A percentile compares a stretch with the other conserved stretches of the same genome.
Conservation (phyloP, 1,284 basidiomycete species). For the Ganoderma leucocontextum region DNA sequence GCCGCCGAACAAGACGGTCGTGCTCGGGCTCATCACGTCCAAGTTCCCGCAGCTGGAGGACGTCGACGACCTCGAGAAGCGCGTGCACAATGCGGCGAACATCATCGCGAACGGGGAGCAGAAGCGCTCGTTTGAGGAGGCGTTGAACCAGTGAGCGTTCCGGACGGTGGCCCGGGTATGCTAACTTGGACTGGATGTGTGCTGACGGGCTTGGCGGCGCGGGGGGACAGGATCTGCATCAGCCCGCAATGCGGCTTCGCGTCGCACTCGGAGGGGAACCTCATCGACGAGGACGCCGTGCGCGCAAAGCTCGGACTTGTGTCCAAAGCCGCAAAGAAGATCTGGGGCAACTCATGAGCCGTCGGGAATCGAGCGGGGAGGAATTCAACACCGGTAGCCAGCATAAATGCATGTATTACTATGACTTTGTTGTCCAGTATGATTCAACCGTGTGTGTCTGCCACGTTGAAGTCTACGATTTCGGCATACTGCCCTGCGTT, state of each 20-base stretch:
- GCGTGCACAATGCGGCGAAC: conserved; percentile 72
- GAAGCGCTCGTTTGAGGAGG: conserved; percentile 59
- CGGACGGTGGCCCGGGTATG: not conserved
- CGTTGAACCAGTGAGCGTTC: conserved; percentile 63
- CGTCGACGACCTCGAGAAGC: conserved; percentile 60
- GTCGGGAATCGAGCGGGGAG: too few relatives aligned
- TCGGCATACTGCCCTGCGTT: too few relatives aligned
- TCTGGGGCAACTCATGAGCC: conserved; percentile 49
- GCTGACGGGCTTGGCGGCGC: not conserved
- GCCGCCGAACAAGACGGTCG: conserved; percentile 71
- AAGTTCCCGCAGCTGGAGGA: conserved; percentile 76
- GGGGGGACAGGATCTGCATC: conserved; percentile 60
- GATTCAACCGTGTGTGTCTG: too few relatives aligned
- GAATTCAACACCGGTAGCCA: not conserved
- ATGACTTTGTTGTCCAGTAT: not conserved
- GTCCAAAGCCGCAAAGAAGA: conserved; percentile 57
- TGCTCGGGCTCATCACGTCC: conserved; percentile 79
- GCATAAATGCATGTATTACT: not conserved
- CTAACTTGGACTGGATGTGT: not conserved
- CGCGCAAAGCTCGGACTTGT: conserved; percentile 62
- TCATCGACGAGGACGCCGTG: conserved; percentile 60
- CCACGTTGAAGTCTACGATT: too few relatives aligned
- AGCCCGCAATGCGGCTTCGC: conserved; percentile 83
- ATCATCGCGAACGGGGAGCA: conserved; percentile 61
- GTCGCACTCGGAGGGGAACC: conserved; percentile 72